Base-by-base conservation (phyloP, 1,284 basidiomycete genomes). In the Trametes hirsuta region DNA sequence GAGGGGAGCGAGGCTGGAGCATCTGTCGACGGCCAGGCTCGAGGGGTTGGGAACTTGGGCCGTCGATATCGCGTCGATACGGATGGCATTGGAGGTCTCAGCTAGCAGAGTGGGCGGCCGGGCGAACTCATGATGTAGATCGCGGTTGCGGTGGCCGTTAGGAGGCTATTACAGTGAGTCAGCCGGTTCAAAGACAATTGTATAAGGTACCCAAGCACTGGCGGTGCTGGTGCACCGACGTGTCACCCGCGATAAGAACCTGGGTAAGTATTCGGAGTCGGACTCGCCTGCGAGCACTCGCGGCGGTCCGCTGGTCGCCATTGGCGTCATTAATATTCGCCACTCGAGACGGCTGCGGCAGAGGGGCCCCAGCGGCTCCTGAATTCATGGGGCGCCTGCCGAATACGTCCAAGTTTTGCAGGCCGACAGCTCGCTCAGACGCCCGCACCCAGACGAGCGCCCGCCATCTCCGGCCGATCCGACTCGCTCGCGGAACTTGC, bases 401-500 rank as follows among this genome's bases (percentile, higher is more conserved):
- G 18, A 30, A 30, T 30, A 5, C 5, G 30, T 30, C 14, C 11
- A 47, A 47, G 45, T 22, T 21, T 12, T 21, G 34, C 36, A 5
- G 4, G 18, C 35, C 9, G 47, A 6, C 14, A 11, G 10, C 10
- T 11, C 22, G 8, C 12, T 40, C 36, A 4, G 22, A 22, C 18
- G 9, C 9, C 12, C n/a, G 4, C 18, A 40, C 10, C 35, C 18
- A 22, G 35, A 35, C 21, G 36, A 10, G 14, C 35, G 18, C 18
- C n/a, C 11, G 9, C 30, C 40, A 34, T 35, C 44, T 44, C 37
- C 37, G 53, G 15, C 53, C 44, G 53, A 47, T 37, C 53, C 37
- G 44, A 34, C 22, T 18, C 45, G 53, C n/a, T 46, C 37, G 21
- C 61, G 61, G 61, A 54, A 55, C 48, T 42, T 62, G 49, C 60